Base-by-base conservation (phyloP, 306 rosid genomes). In the Canavalia gladiata region DNA sequence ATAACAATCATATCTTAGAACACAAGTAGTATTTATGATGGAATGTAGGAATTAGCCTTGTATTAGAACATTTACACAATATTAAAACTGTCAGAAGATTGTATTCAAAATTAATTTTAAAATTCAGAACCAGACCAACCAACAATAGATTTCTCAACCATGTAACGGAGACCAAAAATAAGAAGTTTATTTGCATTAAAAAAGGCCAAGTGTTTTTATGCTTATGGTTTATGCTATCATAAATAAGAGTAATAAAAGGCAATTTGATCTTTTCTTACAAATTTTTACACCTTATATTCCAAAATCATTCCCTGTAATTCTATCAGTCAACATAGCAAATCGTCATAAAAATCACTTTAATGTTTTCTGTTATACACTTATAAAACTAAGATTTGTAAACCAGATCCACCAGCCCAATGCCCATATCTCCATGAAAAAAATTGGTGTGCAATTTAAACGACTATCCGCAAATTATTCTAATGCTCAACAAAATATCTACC, bases 1-100 rank as follows among this genome's bases (percentile, higher is more conserved):
- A 25, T 58, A 81, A 49, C 77, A 79, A 9, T 45, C 86, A 71
- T 83, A 35, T 71, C 83, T 91, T 86, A 78, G 68, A 66, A 58
- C 65, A 41, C 54, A 84, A 50, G 50, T 35, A 79, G 25, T 18
- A 18, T 41, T n/a, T 66, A 30, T 33, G 10, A 39, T 49, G 52
- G 35, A 49, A 49, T 57, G 72, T 33, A 57, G 60, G 73, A 74
- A 68, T n/a, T 35, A 64, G 10, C 18, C 47, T 76, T 72, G 18
- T 58, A 47, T 45, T 13, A 69, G 49, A 71, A 64, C 75, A 62
- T 28, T 18, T 13, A 49, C 74, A 31, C 69, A 6, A 72, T 52
- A 50, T 41, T 43, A 51, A 83, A 62, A 39, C 54, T 33, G 71
- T 62, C 50, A 83, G 65, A 64, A 49, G 65, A 83, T 43, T 72